Evolutionary conservation across 2,329 filamentous ascomycete species (phyloP), one percentile per base, ranked within the genome.

Genomic region (Sphaerulina populicola): DNA sequence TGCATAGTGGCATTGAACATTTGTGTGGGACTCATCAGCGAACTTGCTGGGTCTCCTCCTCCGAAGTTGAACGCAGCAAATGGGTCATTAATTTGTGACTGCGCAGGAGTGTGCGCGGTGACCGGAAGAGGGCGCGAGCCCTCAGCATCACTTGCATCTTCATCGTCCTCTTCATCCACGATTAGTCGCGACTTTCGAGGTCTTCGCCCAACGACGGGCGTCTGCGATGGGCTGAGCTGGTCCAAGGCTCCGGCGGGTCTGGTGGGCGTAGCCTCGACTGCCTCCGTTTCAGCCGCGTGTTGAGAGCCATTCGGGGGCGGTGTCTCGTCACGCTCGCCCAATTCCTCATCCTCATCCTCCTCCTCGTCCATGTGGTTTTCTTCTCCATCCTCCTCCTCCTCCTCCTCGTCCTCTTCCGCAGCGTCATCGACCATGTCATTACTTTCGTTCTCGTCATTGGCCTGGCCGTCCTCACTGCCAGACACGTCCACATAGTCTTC

Each of bases 401-500:
- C 56, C 7, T 57, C 57, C 12, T 66, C 62, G 41, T 71, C 58
- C 9, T 64, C 57, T 31, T 53, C 53, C 11, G 52, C 53, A 31
- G 42, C 40, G 33, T 59, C 58, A 31, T 57, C 55, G 15, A 57
- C 47, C 31, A 56, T 50, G 11, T 52, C 56, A 12, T 56, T 56
- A 27, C 18, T 40, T 9, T 52, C 44, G 30, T 43, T 38, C 29
- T 45, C 49, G 8, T 14, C 45, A 27, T 11, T 14, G 7, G 39
- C 47, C 3, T 50, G 47, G 14, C 59, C 58, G 23, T 57, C 51
- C 30, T 59, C 54, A 36, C 52, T 55, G 27, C 55, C 58, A 18
- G 57, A 59, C 10, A 21, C 44, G 38, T 58, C 56, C 23, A 55
- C 44, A 37, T 71, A 69, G 33, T 74, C 74, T 48, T 72, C 72